Base-by-base conservation (phyloP, 208 protist species). In the Trypanosoma brucei region DNA sequence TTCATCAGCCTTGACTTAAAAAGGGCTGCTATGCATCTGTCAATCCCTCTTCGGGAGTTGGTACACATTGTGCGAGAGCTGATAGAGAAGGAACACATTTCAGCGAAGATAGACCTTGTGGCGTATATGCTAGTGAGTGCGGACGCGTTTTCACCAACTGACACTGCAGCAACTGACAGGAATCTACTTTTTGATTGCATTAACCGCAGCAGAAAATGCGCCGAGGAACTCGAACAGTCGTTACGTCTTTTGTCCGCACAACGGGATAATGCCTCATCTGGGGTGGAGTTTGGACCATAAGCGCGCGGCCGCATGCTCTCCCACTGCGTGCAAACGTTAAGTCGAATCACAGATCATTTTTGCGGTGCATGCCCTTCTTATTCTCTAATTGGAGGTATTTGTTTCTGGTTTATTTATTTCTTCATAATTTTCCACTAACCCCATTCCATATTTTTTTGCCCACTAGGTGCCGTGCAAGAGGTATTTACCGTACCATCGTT, bases 241-340 rank as follows among this genome's bases (percentile, higher is more conserved):
- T 48, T 79, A 31, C 66, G 73, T 45, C 13, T 65, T 51, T 64
- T 71, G 45, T 76, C 70, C 3, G 30, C 60, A 34, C 55, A 48
- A 14, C 55, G 54, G 44, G 14, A 66, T 68, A 11, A 2, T 44
- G 52, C 35, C 8, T 62, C 1, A 46, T 53, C n/a, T 64, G 8
- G 14, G 14, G 8, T 22, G 22, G 22, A 22, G 22, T 22, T 22
- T 22, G 22, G 22, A 22, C 22, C 22, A 22, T 22, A 22, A 22
- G 22, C 22, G 22, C 22, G 22, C 22, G 22, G 22, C 22, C 22
- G 22, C 22, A 0, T 22, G 22, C 22, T 22, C 22, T 22, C 22
- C 22, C 22, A 22, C 22, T 22, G 22, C 22, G 22, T 22, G 22
- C 22, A 22, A 22, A 22, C 22, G 22, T 22, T 22, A 22, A 22